Evolutionary conservation across 768 basidiomycete species (phyloP).

Genomic region (Tylopilus felleus): DNA sequence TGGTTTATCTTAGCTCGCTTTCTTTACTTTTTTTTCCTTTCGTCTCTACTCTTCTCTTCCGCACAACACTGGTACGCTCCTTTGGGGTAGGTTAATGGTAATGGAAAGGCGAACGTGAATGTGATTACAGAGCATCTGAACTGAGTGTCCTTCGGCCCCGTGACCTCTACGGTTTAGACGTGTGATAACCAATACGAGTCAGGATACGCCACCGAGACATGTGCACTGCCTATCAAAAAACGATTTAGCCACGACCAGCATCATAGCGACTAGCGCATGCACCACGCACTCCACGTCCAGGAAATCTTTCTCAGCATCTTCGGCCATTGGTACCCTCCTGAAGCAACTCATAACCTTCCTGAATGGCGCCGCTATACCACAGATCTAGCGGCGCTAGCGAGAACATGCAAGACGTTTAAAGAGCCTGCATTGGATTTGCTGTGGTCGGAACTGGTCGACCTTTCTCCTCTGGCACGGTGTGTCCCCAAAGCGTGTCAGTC

Average conservation of each 20-base stretch:
- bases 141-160: background rate
- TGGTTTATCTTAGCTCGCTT: background rate
- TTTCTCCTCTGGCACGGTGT: background rate
- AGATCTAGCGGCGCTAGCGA: background rate
- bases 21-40: background rate
- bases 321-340: background rate
- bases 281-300: background rate
- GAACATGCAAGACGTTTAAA: background rate
- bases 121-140: background rate
- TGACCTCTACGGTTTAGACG: no score
- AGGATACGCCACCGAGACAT: no score
- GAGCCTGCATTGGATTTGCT: background rate
- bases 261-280: background rate
- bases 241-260: no score
- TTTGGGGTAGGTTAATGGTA: slow-evolving; percentile 5
- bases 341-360: background rate
- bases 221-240: no score
- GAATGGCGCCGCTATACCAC: background rate
- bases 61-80: slow-evolving; percentile 3
- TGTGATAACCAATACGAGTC: no score
- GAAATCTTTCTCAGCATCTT: background rate
- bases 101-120: background rate
- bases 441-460: background rate
- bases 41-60: background rate
- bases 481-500: background rate